Evolutionary conservation across 306 rosid species (phyloP).

Genomic region (Vigna angularis): DNA sequence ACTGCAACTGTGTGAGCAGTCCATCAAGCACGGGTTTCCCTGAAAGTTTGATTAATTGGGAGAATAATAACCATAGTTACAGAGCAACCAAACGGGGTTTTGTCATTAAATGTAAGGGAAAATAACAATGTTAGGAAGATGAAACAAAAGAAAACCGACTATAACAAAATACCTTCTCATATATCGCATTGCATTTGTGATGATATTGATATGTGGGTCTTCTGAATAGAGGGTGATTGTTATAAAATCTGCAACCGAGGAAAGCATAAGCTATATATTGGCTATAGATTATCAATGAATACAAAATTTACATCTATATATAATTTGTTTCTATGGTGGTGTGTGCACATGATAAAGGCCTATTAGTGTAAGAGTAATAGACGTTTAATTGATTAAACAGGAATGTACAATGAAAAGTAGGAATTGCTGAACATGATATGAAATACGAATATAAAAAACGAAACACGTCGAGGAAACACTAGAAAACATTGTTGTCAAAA

Average conservation of each 20-base stretch:
- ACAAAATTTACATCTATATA: not conserved
- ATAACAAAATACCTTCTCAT: constrained; percentile 41
- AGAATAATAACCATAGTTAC: not conserved
- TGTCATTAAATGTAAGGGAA: constrained; percentile 1
- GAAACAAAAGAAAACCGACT: not conserved
- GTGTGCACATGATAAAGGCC: constrained; percentile 9
- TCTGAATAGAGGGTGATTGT: constrained; percentile 16
- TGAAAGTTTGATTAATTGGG: constrained; percentile 48
- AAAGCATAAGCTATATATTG: not conserved
- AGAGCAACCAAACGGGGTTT: constrained; percentile 9
- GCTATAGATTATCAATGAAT: not conserved
- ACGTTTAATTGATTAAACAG: not conserved
- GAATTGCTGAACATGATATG: not conserved
- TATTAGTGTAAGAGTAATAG: not conserved
- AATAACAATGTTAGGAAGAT: not conserved
- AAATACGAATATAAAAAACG: not conserved
- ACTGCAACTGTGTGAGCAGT: constrained; percentile 71
- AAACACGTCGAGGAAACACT: not conserved
- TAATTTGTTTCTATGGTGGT: not conserved
- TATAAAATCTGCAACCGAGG: constrained; percentile 31
- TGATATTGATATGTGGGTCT: not conserved
- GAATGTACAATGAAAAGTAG: constrained; percentile 6
- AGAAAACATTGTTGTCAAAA: not conserved
- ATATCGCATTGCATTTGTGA: constrained; percentile 22
- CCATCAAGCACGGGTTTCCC: constrained; percentile 74